phyloP scores from a whole-genome alignment of 345 rosid genomes.

The Boechera divaricarpa region DNA sequence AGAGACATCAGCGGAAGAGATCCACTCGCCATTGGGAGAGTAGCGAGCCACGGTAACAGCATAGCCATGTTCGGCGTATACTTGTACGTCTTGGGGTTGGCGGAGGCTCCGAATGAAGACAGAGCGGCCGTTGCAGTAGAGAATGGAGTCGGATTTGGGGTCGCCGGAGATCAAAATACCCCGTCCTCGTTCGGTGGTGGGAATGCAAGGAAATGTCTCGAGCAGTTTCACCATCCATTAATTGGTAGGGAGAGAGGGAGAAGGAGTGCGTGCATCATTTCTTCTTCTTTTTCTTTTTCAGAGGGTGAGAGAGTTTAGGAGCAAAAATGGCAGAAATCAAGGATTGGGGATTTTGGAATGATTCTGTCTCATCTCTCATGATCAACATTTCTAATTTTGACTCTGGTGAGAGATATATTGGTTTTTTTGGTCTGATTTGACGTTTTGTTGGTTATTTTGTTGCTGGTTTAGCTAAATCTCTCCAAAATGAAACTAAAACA shows the following conservation, averaged over 20 bases:
- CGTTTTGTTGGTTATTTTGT: too few species aligned
- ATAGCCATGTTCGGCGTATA: conserved; percentile 91
- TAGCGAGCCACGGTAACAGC: conserved; percentile 88
- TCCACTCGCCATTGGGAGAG: conserved; percentile 99
- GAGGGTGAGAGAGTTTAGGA: conserved; percentile 19
- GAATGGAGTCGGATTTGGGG: conserved; percentile 69
- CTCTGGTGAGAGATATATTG: too few species aligned
- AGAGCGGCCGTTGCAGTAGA: conserved; percentile 83
- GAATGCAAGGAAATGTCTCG: conserved; percentile 84
- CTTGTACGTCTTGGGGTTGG: conserved; percentile 70
- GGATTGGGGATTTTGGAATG: conserved; percentile 34
- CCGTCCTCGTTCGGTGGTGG: conserved; percentile 89
- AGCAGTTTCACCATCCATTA: conserved; percentile 55
- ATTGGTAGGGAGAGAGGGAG: neutral
- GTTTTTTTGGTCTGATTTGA: too few species aligned
- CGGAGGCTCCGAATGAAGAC: conserved; percentile 75
- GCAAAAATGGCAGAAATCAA: neutral
- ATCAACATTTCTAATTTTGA: too few species aligned
- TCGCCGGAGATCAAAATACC: conserved; percentile 85
- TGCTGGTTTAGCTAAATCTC: too few species aligned
- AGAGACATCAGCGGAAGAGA: conserved; percentile 91
- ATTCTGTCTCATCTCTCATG: neutral
- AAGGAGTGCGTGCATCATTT: neutral
- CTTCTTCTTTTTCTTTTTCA: conserved; percentile 15
- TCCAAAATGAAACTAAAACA: too few species aligned